Percentiles rank a stretch among this genome's conserved stretches.
phyloP scores from a whole-genome alignment of 2,329 filamentous ascomycete genomes.

The Ascochyta rabiei region DNA sequence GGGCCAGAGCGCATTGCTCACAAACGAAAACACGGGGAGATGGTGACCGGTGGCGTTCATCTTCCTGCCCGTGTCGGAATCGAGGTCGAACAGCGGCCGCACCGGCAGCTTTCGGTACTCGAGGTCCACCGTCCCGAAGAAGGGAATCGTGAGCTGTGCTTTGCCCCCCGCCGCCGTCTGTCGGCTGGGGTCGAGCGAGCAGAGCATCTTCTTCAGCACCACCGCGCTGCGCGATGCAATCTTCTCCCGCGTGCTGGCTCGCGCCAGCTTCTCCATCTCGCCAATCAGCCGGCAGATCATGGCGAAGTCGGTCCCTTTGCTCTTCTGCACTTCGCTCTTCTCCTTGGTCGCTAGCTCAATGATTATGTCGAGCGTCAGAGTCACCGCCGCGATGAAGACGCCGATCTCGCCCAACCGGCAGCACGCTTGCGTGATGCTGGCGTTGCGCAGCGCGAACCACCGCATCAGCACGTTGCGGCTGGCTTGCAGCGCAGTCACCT shows the following conservation, averaged over 20 bases:
- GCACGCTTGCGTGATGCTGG: conserved; percentile 43
- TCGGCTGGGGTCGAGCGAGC: conserved; percentile 38
- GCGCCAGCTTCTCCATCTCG: conserved; percentile 45
- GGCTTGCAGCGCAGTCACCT: conserved; percentile 43
- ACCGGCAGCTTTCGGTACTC: conserved; percentile 36
- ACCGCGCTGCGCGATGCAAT: conserved; percentile 41
- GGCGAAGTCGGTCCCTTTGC: conserved; percentile 43
- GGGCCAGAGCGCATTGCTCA: conserved; percentile 43
- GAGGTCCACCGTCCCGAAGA: conserved; percentile 44
- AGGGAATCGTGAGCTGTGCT: conserved; percentile 38
- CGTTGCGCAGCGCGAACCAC: conserved; percentile 46
- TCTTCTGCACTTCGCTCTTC: conserved; percentile 41
- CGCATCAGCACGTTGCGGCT: conserved; percentile 45
- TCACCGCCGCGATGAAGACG: conserved; percentile 46
- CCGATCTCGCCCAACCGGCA: conserved; percentile 42
- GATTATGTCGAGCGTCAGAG: conserved; percentile 44
- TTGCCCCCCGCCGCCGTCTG: conserved; percentile 22
- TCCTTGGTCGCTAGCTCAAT: conserved; percentile 44
- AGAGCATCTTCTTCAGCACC: conserved; percentile 44
- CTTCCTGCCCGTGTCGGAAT: conserved; percentile 37
- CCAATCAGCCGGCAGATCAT: conserved; percentile 45
- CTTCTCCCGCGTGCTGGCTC: conserved; percentile 39
- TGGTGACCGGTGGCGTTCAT: conserved; percentile 34
- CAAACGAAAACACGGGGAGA: conserved; percentile 44
- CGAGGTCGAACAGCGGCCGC: conserved; percentile 38